Base-by-base conservation (phyloP, 495 filamentous ascomycete species). In the Penicillium pulvis region DNA sequence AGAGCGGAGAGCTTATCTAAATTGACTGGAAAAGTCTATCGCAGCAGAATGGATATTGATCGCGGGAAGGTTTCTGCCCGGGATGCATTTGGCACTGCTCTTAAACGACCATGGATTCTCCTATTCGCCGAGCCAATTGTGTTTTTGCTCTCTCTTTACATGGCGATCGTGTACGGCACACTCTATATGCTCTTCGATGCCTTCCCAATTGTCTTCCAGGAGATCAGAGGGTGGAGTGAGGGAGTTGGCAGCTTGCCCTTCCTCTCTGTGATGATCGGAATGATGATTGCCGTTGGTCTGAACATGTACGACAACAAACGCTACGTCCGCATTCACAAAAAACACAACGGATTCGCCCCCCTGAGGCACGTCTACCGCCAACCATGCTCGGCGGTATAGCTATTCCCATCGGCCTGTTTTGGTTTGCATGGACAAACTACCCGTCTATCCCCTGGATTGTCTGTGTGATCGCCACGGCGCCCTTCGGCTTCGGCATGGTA, bases 111-210 rank as follows among this genome's bases (percentile, higher is more conserved):
- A 19, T 66, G 59, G 59, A 51, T 62, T 5, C 48, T 66, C 10
- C 53, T 66, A 12, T 57, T 66, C 70, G 16, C 81, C 75, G 30
- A 66, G 11, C 79, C 83, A 6, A 83, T 87, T 56, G 78, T 81
- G 24, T 69, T 81, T 41, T 62, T 83, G 11, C 75, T 85, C 16
- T 82, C 79, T 79, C 81, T 86, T 7, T 91, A 91, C 71, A 81
- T 90, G 66, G 81, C 86, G 31, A 79, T 90, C 58, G 72, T 83
- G 17, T 91, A 90, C 62, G 84, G 86, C 0, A 84, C 88, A 9
- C 73, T 91, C 3, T 92, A 92, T 70, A 80, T 93, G 43, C 80
- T 92, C 19, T 93, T 94, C 72, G 84, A 89, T 45, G 89, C 89
- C 16, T 71, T 75, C 47, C 91, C 91, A 2, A 85, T 93, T 45